Percentiles rank a stretch among this genome's conserved stretches.
These are phyloP conservation scores for Pseudogymnoascus verrucosus DNA, from an alignment of 2,329 filamentous ascomycete genomes.

Conservation along the genomic window DNA sequence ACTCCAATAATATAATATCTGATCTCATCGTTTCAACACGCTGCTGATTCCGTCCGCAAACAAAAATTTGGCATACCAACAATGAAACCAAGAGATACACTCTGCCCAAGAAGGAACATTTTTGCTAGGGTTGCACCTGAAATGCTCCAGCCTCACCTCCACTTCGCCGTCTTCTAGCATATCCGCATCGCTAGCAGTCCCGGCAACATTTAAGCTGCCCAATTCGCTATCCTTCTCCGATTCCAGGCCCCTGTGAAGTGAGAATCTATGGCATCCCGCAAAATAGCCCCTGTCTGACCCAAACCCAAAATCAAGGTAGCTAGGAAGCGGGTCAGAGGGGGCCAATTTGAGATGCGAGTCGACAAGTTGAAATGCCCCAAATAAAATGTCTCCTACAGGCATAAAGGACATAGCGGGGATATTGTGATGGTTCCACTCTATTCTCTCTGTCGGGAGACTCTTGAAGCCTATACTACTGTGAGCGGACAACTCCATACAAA, in stretches of 20 bases:
- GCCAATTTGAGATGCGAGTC: background rate
- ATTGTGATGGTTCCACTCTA: constrained; percentile 1
- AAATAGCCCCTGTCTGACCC: background rate
- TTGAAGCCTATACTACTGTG: background rate
- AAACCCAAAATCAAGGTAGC: constrained; percentile 3
- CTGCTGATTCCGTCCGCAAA: constrained; percentile 5
- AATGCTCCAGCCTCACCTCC: background rate
- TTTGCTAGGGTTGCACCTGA: background rate
- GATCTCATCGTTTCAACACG: background rate
- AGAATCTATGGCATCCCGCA: background rate
- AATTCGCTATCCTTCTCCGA: background rate
- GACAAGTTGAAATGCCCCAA: background rate
- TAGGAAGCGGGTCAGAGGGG: background rate
- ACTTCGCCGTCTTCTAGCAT: background rate
- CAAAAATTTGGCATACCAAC: background rate
- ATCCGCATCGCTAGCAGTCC: background rate
- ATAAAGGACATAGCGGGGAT: background rate
- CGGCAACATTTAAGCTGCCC: background rate
- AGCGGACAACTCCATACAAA: background rate
- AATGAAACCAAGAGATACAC: background rate
- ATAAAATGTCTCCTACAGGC: constrained; percentile 1
- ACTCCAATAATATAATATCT: background rate
- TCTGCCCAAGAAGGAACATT: constrained; percentile 1
- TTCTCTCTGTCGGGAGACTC: background rate
- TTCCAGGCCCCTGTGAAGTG: background rate